Conservation (phyloP, 257 asterid species). For the Ocimum tenuiflorum region DNA sequence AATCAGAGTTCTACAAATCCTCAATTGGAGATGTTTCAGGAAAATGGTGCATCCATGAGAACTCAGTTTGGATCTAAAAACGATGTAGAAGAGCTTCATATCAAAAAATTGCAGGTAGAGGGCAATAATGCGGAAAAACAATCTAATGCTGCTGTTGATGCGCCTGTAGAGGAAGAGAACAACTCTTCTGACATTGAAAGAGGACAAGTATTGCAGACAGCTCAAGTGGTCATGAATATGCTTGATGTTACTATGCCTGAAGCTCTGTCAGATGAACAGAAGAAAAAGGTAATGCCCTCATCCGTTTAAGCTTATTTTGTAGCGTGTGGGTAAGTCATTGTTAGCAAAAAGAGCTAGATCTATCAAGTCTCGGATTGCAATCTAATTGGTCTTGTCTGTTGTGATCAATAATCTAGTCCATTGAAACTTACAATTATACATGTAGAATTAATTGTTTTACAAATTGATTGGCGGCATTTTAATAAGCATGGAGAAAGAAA, state of each 20-base stretch:
- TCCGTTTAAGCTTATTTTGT: conserved; percentile 8
- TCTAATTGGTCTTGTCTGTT: neutral
- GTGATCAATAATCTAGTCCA: neutral
- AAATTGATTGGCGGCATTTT: neutral
- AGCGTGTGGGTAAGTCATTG: neutral
- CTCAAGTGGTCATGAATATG: conserved; percentile 69
- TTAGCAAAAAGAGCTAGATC: conserved; percentile 6
- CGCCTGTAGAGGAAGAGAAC: conserved; percentile 29
- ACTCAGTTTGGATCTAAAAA: conserved; percentile 26
- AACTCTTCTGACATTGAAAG: conserved; percentile 42
- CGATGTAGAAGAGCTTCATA: conserved; percentile 23
- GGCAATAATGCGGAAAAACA: conserved; percentile 17
- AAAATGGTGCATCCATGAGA: conserved; percentile 20
- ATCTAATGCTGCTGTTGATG: conserved; percentile 31
- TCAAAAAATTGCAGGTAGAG: conserved; percentile 25
- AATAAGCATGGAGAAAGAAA: neutral
- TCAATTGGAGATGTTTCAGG: conserved; percentile 27
- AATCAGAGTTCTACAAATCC: conserved; percentile 30
- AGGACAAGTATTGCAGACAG: conserved; percentile 63
- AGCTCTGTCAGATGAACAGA: conserved; percentile 65
- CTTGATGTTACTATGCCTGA: conserved; percentile 77
- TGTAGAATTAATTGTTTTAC: neutral
- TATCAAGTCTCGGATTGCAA: neutral
- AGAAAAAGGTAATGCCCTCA: conserved; percentile 55
- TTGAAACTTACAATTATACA: neutral